Percentiles rank a stretch among this genome's conserved stretches.
phyloP scores from a whole-genome alignment of 768 basidiomycete species.

The Kwoniella sp. region DNA sequence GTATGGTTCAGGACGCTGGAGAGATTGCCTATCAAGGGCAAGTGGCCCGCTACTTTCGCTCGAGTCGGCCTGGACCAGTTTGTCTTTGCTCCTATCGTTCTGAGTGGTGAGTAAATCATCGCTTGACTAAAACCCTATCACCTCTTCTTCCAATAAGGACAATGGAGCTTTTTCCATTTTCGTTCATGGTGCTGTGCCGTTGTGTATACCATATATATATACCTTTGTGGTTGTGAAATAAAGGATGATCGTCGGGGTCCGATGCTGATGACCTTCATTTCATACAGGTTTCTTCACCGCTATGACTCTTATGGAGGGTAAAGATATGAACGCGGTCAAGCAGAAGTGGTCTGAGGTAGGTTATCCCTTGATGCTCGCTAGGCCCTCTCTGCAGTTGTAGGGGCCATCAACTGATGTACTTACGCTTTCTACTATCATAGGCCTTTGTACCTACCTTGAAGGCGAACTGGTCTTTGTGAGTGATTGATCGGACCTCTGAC shows the following conservation, averaged over 20 bases:
- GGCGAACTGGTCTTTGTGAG: slow-evolving; percentile 52
- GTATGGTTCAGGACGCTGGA: slow-evolving; percentile 79
- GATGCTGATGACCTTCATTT: not conserved
- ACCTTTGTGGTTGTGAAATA: no score
- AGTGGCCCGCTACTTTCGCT: slow-evolving; percentile 39
- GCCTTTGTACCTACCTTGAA: slow-evolving; percentile 50
- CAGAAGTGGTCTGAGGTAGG: slow-evolving; percentile 58
- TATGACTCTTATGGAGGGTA: slow-evolving; percentile 80
- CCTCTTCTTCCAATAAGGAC: no score
- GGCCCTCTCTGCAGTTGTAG: no score
- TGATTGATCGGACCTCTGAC: not conserved
- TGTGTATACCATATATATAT: no score
- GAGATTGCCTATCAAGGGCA: slow-evolving; percentile 64
- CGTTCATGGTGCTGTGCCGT: no score
- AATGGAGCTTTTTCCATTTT: no score
- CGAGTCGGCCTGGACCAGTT: slow-evolving; percentile 80
- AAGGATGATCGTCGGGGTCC: no score
- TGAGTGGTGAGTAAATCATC: slow-evolving; percentile 54
- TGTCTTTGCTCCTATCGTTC: slow-evolving; percentile 68
- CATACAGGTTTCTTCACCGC: slow-evolving; percentile 65
- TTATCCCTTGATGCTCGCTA: slow-evolving; percentile 4
- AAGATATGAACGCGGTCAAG: slow-evolving; percentile 62
- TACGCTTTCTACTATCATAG: no score
- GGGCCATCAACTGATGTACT: no score
- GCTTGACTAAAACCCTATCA: not conserved